Evolutionary conservation across 805 yeast genomes (phyloP), one percentile per base, ranked within the genome.

Genomic region (Candida verbasci): DNA sequence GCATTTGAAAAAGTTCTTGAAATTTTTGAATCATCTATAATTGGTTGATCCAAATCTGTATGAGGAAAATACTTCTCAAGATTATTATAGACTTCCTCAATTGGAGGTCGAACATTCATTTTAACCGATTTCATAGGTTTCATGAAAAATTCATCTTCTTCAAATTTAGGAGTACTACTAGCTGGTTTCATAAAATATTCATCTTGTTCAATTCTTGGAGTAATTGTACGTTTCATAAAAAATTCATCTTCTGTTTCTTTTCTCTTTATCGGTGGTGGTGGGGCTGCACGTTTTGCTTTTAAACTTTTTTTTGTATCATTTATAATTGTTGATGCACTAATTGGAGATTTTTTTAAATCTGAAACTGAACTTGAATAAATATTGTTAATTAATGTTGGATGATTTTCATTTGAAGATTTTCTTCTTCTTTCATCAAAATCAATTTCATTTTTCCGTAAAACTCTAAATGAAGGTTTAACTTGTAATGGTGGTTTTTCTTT

Each of bases 11-110:
- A 64, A 9, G 71, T 63, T 32, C 69, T 47, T 2, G 73, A 63
- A 20, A 69, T 67, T 1, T 67, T 50, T 2, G 83, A 78, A 45
- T 84, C 95, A 43, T 76, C 78, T 17, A 91, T 76, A 23, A 93
- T 86, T 2, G 97, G 95, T 49, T 82, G 84, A 55, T 93, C 99
- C 42, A 93, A 70, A 58, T 91, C 91, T 0, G 97, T 80, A 48
- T 84, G 74, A 0, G 98, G 98, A 68, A 93, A 93, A 55, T 85
- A 93, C 51, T 77, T 76, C 47, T 93, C 99, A 43, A 93, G 72
- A 49, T 93, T 89, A 38, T 87, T 86, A 55, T 89, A 93, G 21
- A 93, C 82, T 28, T 86, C 94, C 52, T 91, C 97, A 1, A 95
- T 83, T 0, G 97, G 88, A 2, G 99, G 99, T 55, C 99, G 78